Evolutionary conservation across 192 early-diverging fungal genomes (phyloP).

Genomic region (Mortierella claussenii): DNA sequence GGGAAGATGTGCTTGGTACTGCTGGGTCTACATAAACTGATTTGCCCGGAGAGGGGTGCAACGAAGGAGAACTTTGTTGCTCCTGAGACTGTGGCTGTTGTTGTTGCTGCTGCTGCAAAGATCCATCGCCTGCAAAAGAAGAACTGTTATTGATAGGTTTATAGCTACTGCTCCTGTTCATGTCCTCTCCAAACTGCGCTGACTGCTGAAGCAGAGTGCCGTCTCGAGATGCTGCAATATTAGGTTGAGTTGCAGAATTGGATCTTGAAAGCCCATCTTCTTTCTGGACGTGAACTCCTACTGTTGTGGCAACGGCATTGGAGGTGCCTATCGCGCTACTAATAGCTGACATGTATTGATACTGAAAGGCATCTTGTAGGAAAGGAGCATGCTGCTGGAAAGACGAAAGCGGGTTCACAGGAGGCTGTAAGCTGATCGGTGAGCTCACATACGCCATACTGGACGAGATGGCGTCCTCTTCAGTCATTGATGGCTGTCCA

Average conservation of each 20-base stretch:
- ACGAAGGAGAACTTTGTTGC: no score
- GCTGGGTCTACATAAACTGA: no score
- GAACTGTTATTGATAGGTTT: no score
- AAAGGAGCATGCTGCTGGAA: neutral
- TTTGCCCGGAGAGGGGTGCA: no score
- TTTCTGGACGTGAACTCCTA: neutral
- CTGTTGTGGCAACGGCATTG: neutral
- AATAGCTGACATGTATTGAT: constrained; percentile 1
- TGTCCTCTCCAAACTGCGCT: constrained; percentile 6
- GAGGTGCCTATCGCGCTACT: neutral
- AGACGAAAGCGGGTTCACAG: neutral
- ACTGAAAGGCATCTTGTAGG: constrained; percentile 11
- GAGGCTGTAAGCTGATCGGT: constrained; percentile 22
- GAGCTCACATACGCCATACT: constrained; percentile 24
- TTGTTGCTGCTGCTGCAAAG: neutral
- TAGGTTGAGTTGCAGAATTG: neutral
- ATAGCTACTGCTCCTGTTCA: neutral
- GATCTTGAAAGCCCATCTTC: neutral
- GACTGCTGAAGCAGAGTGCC: constrained; percentile 17
- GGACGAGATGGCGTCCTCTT: neutral
- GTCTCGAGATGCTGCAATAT: neutral
- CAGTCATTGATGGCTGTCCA: neutral
- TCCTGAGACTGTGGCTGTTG: neutral
- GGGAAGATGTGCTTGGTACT: no score
- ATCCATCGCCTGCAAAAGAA: no score